These are phyloP conservation scores for Phellinidium pouzarii DNA, from an alignment of 1,284 basidiomycete species.

Conservation along the genomic window DNA sequence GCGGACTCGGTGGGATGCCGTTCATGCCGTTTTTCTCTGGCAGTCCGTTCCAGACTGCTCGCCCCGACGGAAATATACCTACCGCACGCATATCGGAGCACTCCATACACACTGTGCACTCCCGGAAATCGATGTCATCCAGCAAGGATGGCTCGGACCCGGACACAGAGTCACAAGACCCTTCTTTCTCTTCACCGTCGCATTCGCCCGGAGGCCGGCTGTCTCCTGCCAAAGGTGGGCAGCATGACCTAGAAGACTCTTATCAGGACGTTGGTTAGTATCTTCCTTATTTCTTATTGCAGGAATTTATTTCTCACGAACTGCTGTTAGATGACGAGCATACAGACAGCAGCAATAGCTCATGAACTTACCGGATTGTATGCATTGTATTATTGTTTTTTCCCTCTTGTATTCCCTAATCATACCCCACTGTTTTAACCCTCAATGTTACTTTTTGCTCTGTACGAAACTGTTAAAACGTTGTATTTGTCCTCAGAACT, in stretches of 20 bases:
- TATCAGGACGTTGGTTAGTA: too few relatives aligned
- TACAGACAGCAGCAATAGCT: too few relatives aligned
- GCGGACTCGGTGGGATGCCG: neutral
- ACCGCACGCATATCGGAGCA: constrained; percentile 1
- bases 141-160: neutral
- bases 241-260: neutral
- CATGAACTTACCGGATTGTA: too few relatives aligned
- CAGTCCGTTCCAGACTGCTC: neutral
- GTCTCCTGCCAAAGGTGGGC: neutral
- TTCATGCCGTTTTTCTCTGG: neutral
- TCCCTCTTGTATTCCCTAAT: too few relatives aligned
- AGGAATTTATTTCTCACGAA: too few relatives aligned
- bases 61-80: neutral
- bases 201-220: neutral
- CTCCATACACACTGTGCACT: neutral
- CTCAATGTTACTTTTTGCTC: too few relatives aligned
- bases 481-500: too few relatives aligned
- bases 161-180: neutral
- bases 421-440: too few relatives aligned
- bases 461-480: too few relatives aligned
- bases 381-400: too few relatives aligned
- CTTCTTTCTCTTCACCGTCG: neutral
- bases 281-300: too few relatives aligned
- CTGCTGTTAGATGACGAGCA: too few relatives aligned
- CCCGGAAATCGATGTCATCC: neutral